phyloP scores from a whole-genome alignment of 1,139 yeast genomes.

The Pichia sp. region DNA sequence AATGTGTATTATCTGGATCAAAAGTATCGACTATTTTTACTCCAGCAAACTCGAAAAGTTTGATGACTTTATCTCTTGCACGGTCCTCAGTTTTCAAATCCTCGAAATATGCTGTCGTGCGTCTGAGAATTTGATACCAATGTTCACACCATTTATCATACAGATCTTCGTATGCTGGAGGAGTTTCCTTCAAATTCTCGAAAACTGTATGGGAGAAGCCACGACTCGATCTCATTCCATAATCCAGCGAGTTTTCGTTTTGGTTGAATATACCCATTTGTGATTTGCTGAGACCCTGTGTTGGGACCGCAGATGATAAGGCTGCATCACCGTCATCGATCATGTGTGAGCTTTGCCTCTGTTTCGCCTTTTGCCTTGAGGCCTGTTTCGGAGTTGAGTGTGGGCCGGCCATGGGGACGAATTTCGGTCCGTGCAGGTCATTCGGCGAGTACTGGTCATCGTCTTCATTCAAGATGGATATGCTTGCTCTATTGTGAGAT shows the following conservation, averaged over 20 bases:
- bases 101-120: conserved; percentile 31
- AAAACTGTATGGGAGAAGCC: conserved; percentile 21
- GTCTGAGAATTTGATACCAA: conserved; percentile 31
- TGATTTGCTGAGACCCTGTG: neutral
- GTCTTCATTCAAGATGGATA: conserved; percentile 9
- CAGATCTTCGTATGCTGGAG: conserved; percentile 31
- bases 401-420: neutral
- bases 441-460: neutral
- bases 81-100: conserved; percentile 25
- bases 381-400: neutral
- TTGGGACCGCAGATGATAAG: too few relatives aligned
- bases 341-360: neutral
- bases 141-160: conserved; percentile 32
- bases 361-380: neutral
- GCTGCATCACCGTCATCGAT: neutral
- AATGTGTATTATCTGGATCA: conserved; percentile 31
- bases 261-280: conserved; percentile 11
- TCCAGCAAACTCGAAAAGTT: conserved; percentile 30
- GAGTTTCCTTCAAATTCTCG: conserved; percentile 34
- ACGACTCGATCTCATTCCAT: conserved; percentile 16
- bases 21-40: conserved; percentile 27
- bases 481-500: neutral
- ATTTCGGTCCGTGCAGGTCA: neutral
- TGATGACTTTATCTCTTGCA: conserved; percentile 25
- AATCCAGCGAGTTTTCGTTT: conserved; percentile 9